Evolutionary conservation across 192 early-diverging fungal species (phyloP).

Genomic region (Cetraspora pellucida): DNA sequence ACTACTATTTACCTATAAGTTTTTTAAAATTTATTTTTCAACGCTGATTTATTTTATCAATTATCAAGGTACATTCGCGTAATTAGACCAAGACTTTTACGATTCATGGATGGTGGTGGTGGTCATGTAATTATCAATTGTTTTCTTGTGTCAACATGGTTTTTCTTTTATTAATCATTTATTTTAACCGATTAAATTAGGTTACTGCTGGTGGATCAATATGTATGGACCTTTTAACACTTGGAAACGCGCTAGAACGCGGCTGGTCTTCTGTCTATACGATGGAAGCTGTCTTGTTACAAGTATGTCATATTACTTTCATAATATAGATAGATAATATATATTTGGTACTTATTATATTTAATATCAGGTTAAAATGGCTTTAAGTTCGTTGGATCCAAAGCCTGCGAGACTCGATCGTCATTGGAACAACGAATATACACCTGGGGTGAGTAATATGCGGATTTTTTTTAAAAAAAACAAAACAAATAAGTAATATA

Average conservation of each 20-base stretch:
- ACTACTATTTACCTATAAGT: not conserved
- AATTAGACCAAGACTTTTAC: conserved; percentile 42
- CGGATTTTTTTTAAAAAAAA: not conserved
- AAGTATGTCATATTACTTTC: conserved; percentile 7
- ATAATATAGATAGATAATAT: not conserved
- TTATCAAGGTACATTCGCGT: conserved; percentile 44
- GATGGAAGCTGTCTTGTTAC: conserved; percentile 45
- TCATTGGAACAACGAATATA: conserved; percentile 42
- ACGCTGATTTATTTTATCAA: not conserved
- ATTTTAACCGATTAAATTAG: not conserved
- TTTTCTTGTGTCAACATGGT: too few species aligned
- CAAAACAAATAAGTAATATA: not conserved
- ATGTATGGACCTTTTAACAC: conserved; percentile 46
- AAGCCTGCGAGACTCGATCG: conserved; percentile 46
- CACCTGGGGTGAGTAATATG: conserved; percentile 13
- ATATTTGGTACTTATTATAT: not conserved
- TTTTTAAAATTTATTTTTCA: not conserved
- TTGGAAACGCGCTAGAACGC: conserved; percentile 25
- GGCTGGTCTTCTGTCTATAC: conserved; percentile 42
- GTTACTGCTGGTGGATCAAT: conserved; percentile 49
- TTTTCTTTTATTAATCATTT: not conserved
- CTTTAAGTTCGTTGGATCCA: conserved; percentile 43
- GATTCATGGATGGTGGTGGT: conserved; percentile 49
- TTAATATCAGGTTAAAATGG: conserved; percentile 36
- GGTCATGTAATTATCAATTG: conserved; percentile 35